phyloP scores from a whole-genome alignment of 2,329 filamentous ascomycete species.

The Furcasterigmium furcatum region DNA sequence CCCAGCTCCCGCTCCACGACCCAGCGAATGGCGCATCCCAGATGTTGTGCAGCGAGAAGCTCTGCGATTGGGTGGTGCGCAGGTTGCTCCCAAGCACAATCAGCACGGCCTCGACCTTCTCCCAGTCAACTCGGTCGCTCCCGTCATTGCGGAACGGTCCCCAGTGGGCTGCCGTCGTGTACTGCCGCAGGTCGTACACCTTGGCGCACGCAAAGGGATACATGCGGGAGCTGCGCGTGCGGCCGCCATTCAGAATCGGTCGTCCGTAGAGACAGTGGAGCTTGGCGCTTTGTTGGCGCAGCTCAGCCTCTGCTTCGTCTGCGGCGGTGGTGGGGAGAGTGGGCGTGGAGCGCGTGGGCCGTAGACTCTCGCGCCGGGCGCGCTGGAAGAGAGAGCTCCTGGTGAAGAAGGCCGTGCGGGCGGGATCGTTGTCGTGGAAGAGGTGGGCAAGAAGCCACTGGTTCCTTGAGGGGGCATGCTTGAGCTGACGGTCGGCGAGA shows the following conservation, averaged over 20 bases:
- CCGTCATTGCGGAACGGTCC: slow-evolving; percentile 69
- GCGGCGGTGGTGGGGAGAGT: slow-evolving; percentile 24
- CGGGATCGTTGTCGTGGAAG: slow-evolving; percentile 41
- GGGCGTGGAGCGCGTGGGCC: background rate
- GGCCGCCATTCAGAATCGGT: slow-evolving; percentile 42
- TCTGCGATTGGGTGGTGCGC: slow-evolving; percentile 39
- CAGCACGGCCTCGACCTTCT: slow-evolving; percentile 74
- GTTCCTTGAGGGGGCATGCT: slow-evolving; percentile 44
- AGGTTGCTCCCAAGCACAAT: slow-evolving; percentile 66
- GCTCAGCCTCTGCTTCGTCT: slow-evolving; percentile 21
- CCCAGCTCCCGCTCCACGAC: slow-evolving; percentile 47
- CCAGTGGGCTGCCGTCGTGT: slow-evolving; percentile 60
- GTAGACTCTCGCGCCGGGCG: slow-evolving; percentile 35
- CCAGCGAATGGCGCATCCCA: slow-evolving; percentile 57
- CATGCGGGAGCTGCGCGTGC: slow-evolving; percentile 29
- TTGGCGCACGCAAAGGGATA: slow-evolving; percentile 64
- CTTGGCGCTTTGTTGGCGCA: slow-evolving; percentile 65
- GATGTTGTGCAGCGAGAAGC: slow-evolving; percentile 40
- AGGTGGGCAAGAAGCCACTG: slow-evolving; percentile 38
- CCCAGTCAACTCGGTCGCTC: slow-evolving; percentile 67
- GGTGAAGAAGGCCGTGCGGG: slow-evolving; percentile 58
- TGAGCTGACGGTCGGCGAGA: slow-evolving; percentile 9
- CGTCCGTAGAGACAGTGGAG: slow-evolving; percentile 67
- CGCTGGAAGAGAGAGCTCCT: slow-evolving; percentile 61
- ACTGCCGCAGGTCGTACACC: slow-evolving; percentile 72